Evolutionary conservation across 768 basidiomycete genomes (phyloP).

Genomic region (Macrolepiota fuliginosa): DNA sequence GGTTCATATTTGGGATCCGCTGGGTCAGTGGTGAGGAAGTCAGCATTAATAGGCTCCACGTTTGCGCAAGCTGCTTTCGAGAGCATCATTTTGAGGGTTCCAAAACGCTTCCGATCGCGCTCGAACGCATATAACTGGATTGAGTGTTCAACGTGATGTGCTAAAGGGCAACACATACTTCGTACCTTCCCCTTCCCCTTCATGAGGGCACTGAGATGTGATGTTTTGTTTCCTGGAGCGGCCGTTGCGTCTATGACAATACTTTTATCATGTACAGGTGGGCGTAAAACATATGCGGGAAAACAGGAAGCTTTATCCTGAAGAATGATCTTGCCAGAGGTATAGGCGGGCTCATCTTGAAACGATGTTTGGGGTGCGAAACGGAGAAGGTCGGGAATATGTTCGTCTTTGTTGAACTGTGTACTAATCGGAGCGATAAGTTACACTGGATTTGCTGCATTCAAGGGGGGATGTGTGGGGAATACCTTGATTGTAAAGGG

Average conservation of each 20-base stretch:
- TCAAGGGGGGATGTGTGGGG: constrained; percentile 8
- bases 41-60: constrained; percentile 67
- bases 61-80: constrained; percentile 82
- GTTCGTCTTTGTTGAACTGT: constrained; percentile 70
- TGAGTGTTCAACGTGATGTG: not conserved
- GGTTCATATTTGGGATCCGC: constrained; percentile 53
- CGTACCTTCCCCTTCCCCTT: constrained; percentile 73
- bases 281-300: constrained; percentile 83
- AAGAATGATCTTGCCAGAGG: constrained; percentile 79
- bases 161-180: not conserved
- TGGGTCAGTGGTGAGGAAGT: constrained; percentile 84
- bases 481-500: constrained; percentile 54
- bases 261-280: constrained; percentile 49
- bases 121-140: constrained; percentile 84
- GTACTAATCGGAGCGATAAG: constrained; percentile 35
- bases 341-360: constrained; percentile 70
- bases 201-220: constrained; percentile 90
- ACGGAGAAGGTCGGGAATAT: constrained; percentile 78
- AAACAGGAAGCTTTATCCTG: constrained; percentile 99
- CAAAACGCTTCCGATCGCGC: constrained; percentile 76
- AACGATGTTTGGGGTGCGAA: constrained; percentile 70
- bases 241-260: constrained; percentile 91
- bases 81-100: constrained; percentile 84
- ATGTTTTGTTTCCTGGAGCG: constrained; percentile 98
- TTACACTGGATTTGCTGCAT: not conserved